Evolutionary conservation across 179 eudicot genomes (phyloP).

Genomic region (Beta lomatogona): DNA sequence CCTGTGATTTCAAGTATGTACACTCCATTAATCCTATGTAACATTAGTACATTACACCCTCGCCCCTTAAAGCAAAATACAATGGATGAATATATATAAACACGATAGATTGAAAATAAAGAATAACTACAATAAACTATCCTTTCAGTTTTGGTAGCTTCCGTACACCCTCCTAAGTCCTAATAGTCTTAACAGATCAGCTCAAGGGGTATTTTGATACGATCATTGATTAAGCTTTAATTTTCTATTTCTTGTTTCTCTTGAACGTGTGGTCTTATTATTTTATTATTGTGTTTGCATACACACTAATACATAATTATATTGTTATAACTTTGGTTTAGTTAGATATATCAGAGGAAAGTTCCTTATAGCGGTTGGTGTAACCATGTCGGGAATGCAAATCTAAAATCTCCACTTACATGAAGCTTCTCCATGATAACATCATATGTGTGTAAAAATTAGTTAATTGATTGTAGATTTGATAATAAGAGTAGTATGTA

Average conservation of each 20-base stretch:
- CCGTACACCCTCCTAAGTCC: slow-evolving; percentile 18
- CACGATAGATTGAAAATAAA: no score
- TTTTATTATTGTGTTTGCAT: not conserved
- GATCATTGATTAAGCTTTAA: not conserved
- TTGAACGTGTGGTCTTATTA: not conserved
- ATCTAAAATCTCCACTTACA: not conserved
- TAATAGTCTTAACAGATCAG: not conserved
- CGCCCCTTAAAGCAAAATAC: no score
- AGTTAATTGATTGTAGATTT: no score
- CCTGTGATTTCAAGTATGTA: no score
- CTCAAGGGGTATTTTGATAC: not conserved
- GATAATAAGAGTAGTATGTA: no score
- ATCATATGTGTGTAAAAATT: no score
- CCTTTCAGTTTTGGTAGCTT: not conserved
- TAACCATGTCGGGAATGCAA: slow-evolving; percentile 4
- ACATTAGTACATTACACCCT: no score
- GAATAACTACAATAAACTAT: no score
- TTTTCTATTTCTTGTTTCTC: not conserved
- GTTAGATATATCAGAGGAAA: not conserved
- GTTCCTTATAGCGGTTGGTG: not conserved
- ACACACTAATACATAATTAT: not conserved
- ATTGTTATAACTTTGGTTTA: not conserved
- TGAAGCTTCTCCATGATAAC: not conserved
- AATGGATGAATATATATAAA: no score
- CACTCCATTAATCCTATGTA: no score